A percentile compares a stretch with the other conserved stretches of the same genome.
phyloP scores from a whole-genome alignment of 2,329 filamentous ascomycete species.

The Colletotrichum chlorophyti region DNA sequence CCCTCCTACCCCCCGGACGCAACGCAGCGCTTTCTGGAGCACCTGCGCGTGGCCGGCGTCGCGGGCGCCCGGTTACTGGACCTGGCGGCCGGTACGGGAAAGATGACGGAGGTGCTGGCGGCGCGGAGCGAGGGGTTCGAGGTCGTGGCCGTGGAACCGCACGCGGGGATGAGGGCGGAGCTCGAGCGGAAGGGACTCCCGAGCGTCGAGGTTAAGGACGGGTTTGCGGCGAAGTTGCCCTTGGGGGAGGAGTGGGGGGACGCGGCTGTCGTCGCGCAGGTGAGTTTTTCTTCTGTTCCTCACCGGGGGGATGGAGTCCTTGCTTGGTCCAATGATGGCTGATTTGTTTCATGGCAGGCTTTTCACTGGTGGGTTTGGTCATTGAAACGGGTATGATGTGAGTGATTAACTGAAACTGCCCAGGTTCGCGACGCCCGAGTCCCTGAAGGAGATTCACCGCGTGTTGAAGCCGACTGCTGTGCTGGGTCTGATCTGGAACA shows the following conservation, averaged over 20 bases:
- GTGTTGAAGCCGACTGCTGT: constrained; percentile 65
- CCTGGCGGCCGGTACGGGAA: constrained; percentile 73
- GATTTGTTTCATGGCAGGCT: constrained; percentile 40
- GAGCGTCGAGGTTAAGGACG: constrained; percentile 61
- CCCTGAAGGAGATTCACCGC: constrained; percentile 71
- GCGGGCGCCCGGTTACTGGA: constrained; percentile 62
- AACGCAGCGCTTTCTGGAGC: constrained; percentile 62
- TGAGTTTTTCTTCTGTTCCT: constrained; percentile 36
- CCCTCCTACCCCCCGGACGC: constrained; percentile 69
- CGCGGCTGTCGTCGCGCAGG: constrained; percentile 72
- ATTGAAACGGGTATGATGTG: neutral
- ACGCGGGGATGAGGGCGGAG: constrained; percentile 68
- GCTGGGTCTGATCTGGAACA: constrained; percentile 76
- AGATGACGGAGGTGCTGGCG: constrained; percentile 71
- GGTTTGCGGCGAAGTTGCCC: constrained; percentile 64
- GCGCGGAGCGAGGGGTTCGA: constrained; percentile 64
- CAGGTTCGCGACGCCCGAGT: constrained; percentile 71
- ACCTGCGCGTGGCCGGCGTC: constrained; percentile 57
- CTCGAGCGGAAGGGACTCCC: constrained; percentile 64
- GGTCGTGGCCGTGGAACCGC: constrained; percentile 69
- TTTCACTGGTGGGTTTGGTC: constrained; percentile 61
- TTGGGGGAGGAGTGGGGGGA: constrained; percentile 66
- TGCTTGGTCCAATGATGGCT: constrained; percentile 9
- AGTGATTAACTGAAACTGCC: neutral
- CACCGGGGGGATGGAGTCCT: neutral